These are phyloP conservation scores for Alternaria sp. DNA, from an alignment of 2,329 filamentous ascomycete genomes.

Conservation along the genomic window DNA sequence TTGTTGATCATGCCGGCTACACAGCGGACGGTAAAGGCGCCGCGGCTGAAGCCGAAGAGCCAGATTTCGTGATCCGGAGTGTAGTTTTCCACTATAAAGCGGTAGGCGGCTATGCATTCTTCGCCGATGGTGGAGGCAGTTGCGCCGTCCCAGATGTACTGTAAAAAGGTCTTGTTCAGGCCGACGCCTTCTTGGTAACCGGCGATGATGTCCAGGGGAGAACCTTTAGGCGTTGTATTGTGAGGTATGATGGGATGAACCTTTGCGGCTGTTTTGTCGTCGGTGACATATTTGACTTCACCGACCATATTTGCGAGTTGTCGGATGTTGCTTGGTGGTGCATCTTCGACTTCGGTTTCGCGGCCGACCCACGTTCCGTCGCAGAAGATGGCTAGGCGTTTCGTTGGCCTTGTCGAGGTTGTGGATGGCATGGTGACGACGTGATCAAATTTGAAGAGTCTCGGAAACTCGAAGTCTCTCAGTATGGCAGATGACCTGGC, in stretches of 20 bases:
- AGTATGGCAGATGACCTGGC: too few relatives aligned
- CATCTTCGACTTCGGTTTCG: constrained; percentile 38
- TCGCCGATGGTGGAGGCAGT: constrained; percentile 47
- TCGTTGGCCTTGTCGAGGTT: constrained; percentile 21
- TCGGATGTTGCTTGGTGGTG: constrained; percentile 44
- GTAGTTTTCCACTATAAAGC: constrained; percentile 48
- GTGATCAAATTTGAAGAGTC: neutral
- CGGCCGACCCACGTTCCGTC: constrained; percentile 50
- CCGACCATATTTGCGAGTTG: constrained; percentile 46
- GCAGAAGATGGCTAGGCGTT: constrained; percentile 44
- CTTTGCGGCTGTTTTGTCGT: constrained; percentile 21
- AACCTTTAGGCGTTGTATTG: neutral
- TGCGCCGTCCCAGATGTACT: constrained; percentile 49
- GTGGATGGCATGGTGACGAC: constrained; percentile 18
- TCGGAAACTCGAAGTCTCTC: neutral
- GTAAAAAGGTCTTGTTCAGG: constrained; percentile 46
- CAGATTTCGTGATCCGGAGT: constrained; percentile 53
- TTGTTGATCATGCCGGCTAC: constrained; percentile 56
- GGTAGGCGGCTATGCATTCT: constrained; percentile 47
- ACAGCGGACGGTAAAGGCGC: constrained; percentile 56
- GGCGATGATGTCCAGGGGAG: constrained; percentile 32
- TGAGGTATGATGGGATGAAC: constrained; percentile 33
- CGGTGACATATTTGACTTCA: constrained; percentile 25
- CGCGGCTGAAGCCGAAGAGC: constrained; percentile 56
- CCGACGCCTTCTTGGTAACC: constrained; percentile 50